Percentiles rank a stretch among this genome's conserved stretches.
These are phyloP conservation scores for Mrakia gelida DNA, from an alignment of 768 basidiomycete species.

Conservation along the genomic window DNA sequence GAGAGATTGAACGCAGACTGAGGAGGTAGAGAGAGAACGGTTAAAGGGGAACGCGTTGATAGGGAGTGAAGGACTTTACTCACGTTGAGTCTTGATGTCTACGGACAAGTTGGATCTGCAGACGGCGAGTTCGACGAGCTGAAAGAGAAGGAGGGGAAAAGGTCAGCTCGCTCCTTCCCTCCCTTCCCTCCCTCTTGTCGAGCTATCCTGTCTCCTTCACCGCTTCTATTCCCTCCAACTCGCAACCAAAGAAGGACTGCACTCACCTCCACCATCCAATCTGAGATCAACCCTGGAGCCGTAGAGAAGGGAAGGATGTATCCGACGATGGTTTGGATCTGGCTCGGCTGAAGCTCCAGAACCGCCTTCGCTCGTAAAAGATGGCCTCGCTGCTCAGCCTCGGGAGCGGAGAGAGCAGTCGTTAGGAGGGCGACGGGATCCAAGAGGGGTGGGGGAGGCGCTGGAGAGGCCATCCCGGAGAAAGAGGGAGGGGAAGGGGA, in stretches of 20 bases:
- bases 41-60: no score
- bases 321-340: constrained; percentile 26
- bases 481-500: not conserved
- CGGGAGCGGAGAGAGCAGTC: constrained; percentile 25
- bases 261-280: constrained; percentile 17
- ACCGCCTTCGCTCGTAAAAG: constrained; percentile 15
- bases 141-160: not conserved
- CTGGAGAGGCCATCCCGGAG: not conserved
- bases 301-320: constrained; percentile 27
- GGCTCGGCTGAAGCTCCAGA: constrained; percentile 12
- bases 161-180: not conserved
- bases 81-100: constrained; percentile 27
- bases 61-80: not conserved
- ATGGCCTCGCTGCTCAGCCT: not conserved
- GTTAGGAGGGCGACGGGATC: constrained; percentile 28
- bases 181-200: no score
- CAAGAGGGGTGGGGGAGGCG: not conserved
- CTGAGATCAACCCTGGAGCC: not conserved
- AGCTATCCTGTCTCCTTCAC: no score
- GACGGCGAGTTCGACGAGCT: constrained; percentile 30
- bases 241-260: not conserved
- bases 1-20: constrained; percentile 24
- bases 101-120: constrained; percentile 26
- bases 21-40: not conserved
- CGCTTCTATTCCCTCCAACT: not conserved